Evolutionary conservation across 805 yeast genomes (phyloP).

Genomic region (Spathaspora gorwiae): DNA sequence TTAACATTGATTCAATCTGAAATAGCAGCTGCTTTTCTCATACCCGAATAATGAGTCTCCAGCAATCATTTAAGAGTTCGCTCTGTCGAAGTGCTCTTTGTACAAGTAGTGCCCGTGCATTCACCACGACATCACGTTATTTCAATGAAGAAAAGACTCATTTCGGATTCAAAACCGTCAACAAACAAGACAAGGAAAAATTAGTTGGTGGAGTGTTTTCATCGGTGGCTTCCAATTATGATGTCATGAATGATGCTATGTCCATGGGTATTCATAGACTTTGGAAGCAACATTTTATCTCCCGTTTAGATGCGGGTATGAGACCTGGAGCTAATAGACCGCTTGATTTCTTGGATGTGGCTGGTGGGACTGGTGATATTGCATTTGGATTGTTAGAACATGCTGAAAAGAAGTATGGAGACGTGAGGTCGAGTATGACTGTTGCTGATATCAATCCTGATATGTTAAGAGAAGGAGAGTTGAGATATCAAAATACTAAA

Average conservation of each 20-base stretch:
- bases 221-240: constrained; percentile 91
- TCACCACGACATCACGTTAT: not conserved
- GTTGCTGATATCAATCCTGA: constrained; percentile 94
- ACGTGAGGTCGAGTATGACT: constrained; percentile 73
- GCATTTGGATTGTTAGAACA: constrained; percentile 93
- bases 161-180: constrained; percentile 85
- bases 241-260: constrained; percentile 98
- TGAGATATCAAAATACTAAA: constrained; percentile 56
- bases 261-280: constrained; percentile 90
- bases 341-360: constrained; percentile 86
- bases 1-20: too few species aligned
- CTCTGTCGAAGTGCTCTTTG: not conserved
- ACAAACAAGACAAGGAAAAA: constrained; percentile 73
- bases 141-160: constrained; percentile 60
- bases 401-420: constrained; percentile 73
- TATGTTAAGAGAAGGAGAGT: constrained; percentile 90
- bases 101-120: not conserved
- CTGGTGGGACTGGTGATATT: constrained; percentile 98
- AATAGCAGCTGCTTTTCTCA: too few species aligned
- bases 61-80: not conserved
- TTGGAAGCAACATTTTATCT: constrained; percentile 91
- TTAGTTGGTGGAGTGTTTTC: constrained; percentile 85
- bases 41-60: constrained; percentile 14
- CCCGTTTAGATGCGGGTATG: constrained; percentile 86
- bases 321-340: constrained; percentile 80